Percentiles rank a stretch among this genome's conserved stretches.
phyloP scores from a whole-genome alignment of 1,284 basidiomycete genomes.

The Cutaneotrichosporon curvatum region DNA sequence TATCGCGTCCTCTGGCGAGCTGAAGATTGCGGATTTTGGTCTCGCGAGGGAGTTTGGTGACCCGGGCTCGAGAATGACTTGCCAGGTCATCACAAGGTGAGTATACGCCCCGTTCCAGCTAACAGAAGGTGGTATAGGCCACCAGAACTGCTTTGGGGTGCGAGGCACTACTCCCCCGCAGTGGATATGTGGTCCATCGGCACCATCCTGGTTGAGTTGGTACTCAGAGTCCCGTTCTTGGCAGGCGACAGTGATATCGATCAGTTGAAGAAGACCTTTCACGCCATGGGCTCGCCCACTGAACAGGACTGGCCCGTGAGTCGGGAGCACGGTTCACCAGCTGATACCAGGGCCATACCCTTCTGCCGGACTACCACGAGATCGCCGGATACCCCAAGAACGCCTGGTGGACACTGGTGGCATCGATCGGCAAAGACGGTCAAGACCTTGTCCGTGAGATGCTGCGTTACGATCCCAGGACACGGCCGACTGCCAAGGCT shows the following conservation, averaged over 20 bases:
- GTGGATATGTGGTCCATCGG: conserved; percentile 99
- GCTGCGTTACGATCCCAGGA: conserved; percentile 77
- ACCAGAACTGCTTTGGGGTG: conserved; percentile 92
- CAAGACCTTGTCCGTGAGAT: conserved; percentile 75
- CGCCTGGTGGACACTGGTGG: conserved; percentile 62
- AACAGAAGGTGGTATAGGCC: conserved; percentile 86
- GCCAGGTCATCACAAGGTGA: conserved; percentile 91
- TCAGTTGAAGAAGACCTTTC: conserved; percentile 89
- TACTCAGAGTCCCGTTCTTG: conserved; percentile 70
- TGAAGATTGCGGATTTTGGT: conserved; percentile 99
- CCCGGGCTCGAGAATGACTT: conserved; percentile 91
- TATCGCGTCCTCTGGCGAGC: conserved; percentile 78
- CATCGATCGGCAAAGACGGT: conserved; percentile 79
- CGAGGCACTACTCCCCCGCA: conserved; percentile 91
- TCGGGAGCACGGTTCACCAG: conserved; percentile 1
- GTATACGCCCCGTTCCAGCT: neutral
- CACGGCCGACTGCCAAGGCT: conserved; percentile 71
- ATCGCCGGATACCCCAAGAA: conserved; percentile 73
- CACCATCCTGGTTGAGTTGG: conserved; percentile 97
- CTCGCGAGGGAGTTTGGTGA: conserved; percentile 78
- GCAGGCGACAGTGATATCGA: conserved; percentile 95
- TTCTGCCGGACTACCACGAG: conserved; percentile 79
- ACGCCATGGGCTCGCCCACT: conserved; percentile 88
- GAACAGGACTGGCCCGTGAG: conserved; percentile 93
- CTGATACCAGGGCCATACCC: conserved; percentile 64